Base-by-base conservation (phyloP, 768 basidiomycete species). In the Strobilomyces confusus region DNA sequence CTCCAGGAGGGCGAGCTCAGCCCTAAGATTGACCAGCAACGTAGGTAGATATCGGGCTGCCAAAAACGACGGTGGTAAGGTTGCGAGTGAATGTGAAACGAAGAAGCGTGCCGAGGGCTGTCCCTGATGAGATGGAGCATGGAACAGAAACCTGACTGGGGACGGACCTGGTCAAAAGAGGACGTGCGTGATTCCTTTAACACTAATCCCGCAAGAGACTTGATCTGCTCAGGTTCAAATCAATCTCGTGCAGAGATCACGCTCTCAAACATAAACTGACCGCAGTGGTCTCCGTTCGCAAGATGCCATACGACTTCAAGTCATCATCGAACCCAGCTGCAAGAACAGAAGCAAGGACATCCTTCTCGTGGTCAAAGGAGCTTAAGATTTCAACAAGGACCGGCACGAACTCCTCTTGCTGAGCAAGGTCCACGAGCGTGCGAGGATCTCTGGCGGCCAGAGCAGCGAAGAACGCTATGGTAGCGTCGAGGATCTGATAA, bases 401-500 rank as follows among this genome's bases (percentile, higher is more conserved):
- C 19, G 73, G 61, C 30, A 76, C 64, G 13, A 81, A 67, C 13
- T 58, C 57, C 20, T 71, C 59, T 17, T 58, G 59, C 37, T 67
- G 64, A 29, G 78, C 80, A 20, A 91, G 68, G 26, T 88, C 86
- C 5, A 69, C 54, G 11, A 89, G 68, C 15, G 81, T 80, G 17
- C 68, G 65, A 0, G 77, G 61, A 52, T 90, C 85, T 47, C 81
- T 79, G 4, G 88, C 76, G 5, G 84, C 77, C 5, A 92, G 72
- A 0, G 82, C 77, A 12, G 77, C 73, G 56, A 88, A 89, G 56
- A 86, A 79, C 0, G 77, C 69, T 6, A 90, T 68, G 32, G 83
- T 76, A 19, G 78, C 74, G 58, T 91, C 86, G 30, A 92, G 67
- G 22, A 90, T 73, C 86, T 89, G 53, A 44, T 37, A 4, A 23